Evolutionary conservation across 176 grass and related monocot species (phyloP).

Genomic region (Microstegium vimineum): DNA sequence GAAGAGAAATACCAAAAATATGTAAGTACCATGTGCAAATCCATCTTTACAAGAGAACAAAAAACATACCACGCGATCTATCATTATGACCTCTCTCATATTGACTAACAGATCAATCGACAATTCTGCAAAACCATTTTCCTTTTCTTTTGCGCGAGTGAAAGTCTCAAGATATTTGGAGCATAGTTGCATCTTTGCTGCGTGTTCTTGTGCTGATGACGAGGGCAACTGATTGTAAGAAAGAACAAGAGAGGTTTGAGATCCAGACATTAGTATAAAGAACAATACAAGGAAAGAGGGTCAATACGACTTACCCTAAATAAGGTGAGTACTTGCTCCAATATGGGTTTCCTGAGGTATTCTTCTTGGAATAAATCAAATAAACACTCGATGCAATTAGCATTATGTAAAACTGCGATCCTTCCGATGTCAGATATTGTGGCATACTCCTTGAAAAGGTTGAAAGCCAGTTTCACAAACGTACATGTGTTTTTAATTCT

Average conservation of each 20-base stretch:
- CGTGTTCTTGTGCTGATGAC: conserved; percentile 66
- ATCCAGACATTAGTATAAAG: conserved; percentile 26
- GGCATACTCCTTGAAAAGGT: conserved; percentile 79
- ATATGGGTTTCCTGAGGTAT: conserved; percentile 59
- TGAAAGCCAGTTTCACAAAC: conserved; percentile 81
- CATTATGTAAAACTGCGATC: conserved; percentile 65
- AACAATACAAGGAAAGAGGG: conserved; percentile 5
- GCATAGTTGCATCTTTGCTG: conserved; percentile 85
- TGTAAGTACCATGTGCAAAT: background rate
- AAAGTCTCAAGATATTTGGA: conserved; percentile 87
- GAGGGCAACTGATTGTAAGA: conserved; percentile 59
- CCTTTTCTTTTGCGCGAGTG: conserved; percentile 75
- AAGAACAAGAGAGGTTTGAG: conserved; percentile 36
- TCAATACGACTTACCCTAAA: conserved; percentile 60
- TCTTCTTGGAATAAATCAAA: conserved; percentile 96
- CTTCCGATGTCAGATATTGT: conserved; percentile 70
- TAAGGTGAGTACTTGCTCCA: conserved; percentile 88
- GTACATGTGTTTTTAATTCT: conserved; percentile 37
- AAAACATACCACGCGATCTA: conserved; percentile 64
- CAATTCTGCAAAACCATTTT: conserved; percentile 62
- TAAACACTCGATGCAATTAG: conserved; percentile 70
- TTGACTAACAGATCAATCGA: conserved; percentile 81
- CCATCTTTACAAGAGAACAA: conserved; percentile 8
- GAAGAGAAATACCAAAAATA: conserved; percentile 26
- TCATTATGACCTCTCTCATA: conserved; percentile 89